Base-by-base conservation (phyloP, 2,329 filamentous ascomycete genomes). In the Alternaria ventricosa region DNA sequence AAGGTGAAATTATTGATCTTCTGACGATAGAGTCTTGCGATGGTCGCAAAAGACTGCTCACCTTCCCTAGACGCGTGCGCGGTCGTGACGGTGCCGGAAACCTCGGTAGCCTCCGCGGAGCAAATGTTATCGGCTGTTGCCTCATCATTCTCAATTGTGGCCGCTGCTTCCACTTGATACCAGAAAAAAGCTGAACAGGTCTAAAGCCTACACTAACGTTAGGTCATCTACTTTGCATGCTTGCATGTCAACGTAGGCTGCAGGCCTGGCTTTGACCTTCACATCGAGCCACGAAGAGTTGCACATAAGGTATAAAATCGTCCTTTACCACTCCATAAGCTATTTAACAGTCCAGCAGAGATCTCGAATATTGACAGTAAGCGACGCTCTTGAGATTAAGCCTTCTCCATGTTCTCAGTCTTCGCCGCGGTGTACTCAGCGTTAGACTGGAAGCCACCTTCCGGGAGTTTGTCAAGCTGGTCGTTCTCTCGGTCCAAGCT, bases 381-480 rank as follows among this genome's bases (percentile, higher is more conserved):
- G 20, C 6, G 9, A 33, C 12, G 22, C 20, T 12, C 20, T 10
- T 15, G 12, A 53, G 20, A 23, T 53, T 15, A 64, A 33, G 50
- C 55, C 36, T 27, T 69, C 30, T 68, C 66, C 2, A 41, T 36
- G 11, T 53, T 58, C 46, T 60, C 63, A 8, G 55, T 64, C 55
- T 68, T 70, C 25, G 57, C 58, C 15, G 63, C 66, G 33, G 62
- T 44, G 20, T 57, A 61, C 51, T 69, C 69, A 12, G 60, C 61
- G n/a, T 63, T 65, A 4, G 68, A 71, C 23, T 67, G 50, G 41
- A 66, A 73, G 18, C 47, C 69, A 11, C 69, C 71, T 55, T 73
- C 71, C 0, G 76, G 76, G 49, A 78, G 66, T 64, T 75, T 71
- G 53, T 78, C 76, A 20, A 77, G 74, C n/a, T 57, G 15, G 47